A percentile compares a stretch with the other conserved stretches of the same genome.
Conservation (phyloP, 441 rosid genomes). For the Adansonia madagascariensis region DNA sequence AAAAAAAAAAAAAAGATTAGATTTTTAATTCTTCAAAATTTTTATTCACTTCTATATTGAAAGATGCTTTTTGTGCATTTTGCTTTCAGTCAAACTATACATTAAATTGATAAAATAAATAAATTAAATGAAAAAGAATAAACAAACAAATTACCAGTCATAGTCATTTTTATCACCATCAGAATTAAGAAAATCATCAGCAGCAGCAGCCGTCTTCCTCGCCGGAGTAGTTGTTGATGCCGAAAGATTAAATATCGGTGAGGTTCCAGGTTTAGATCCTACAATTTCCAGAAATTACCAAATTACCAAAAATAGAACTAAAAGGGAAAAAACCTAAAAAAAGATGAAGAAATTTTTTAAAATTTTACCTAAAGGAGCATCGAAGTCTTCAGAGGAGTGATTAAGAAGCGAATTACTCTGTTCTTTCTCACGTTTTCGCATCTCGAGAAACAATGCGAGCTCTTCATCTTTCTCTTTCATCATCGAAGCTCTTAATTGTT, state of each 20-base stretch:
- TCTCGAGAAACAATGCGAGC: constrained; percentile 85
- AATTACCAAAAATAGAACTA: constrained; percentile 2
- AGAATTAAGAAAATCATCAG: constrained; percentile 90
- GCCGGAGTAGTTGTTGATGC: constrained; percentile 43
- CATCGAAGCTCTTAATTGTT: constrained; percentile 70
- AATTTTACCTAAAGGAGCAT: constrained; percentile 65
- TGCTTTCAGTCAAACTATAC: neutral
- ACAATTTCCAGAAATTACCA: constrained; percentile 37
- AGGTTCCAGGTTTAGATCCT: constrained; percentile 84
- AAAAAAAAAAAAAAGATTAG: neutral
- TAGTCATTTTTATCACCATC: constrained; percentile 92
- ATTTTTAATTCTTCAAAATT: neutral
- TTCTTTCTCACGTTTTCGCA: constrained; percentile 88
- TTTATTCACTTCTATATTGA: neutral
- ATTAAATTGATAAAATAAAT: neutral
- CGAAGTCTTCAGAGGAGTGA: constrained; percentile 61
- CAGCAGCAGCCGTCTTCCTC: constrained; percentile 66
- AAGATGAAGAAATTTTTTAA: neutral
- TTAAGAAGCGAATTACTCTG: constrained; percentile 63
- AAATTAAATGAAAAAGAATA: constrained; percentile 8
- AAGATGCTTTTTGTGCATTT: neutral
- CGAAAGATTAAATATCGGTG: constrained; percentile 76
- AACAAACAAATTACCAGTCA: constrained; percentile 65
- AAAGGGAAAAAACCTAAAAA: neutral
- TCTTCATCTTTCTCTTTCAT: constrained; percentile 91